phyloP scores from a whole-genome alignment of 768 basidiomycete species.

The Boletus rubroflammeus region DNA sequence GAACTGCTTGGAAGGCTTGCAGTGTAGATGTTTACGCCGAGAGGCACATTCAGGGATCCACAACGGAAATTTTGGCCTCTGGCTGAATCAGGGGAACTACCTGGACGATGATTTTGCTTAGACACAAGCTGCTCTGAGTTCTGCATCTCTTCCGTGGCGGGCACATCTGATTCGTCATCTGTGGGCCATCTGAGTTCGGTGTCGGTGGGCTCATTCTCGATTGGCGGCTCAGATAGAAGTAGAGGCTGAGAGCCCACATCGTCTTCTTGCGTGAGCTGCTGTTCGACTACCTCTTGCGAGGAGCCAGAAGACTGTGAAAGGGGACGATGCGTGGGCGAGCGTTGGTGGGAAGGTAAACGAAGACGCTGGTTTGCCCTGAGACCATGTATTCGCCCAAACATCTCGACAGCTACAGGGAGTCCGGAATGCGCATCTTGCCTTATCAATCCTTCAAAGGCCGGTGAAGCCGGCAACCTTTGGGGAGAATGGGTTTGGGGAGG shows the following conservation, averaged over 20 bases:
- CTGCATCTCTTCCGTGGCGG: neutral
- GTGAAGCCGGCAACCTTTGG: constrained; percentile 15
- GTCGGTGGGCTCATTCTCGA: constrained; percentile 9
- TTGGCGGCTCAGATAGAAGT: neutral
- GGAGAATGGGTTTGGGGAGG: constrained; percentile 13
- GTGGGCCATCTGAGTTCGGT: constrained; percentile 28
- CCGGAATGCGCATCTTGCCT: constrained; percentile 3
- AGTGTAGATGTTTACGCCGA: neutral
- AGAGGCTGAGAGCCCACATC: constrained; percentile 11
- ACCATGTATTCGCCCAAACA: constrained; percentile 15
- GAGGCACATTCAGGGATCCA: constrained; percentile 23
- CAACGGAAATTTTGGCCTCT: constrained; percentile 16
- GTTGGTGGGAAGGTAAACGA: neutral
- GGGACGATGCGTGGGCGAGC: constrained; percentile 6
- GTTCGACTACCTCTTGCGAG: constrained; percentile 44
- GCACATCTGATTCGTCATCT: constrained; percentile 18
- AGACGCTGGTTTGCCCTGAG: neutral
- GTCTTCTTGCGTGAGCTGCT: constrained; percentile 45
- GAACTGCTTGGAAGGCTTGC: neutral
- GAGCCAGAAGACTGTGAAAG: constrained; percentile 30
- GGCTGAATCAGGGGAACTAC: constrained; percentile 1
- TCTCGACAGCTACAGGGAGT: constrained; percentile 16
- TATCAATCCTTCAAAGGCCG: constrained; percentile 17
- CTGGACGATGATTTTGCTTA: neutral
- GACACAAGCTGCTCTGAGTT: neutral